Evolutionary conservation across 1,284 basidiomycete species (phyloP).

Genomic region (Porogramme epimiltina): DNA sequence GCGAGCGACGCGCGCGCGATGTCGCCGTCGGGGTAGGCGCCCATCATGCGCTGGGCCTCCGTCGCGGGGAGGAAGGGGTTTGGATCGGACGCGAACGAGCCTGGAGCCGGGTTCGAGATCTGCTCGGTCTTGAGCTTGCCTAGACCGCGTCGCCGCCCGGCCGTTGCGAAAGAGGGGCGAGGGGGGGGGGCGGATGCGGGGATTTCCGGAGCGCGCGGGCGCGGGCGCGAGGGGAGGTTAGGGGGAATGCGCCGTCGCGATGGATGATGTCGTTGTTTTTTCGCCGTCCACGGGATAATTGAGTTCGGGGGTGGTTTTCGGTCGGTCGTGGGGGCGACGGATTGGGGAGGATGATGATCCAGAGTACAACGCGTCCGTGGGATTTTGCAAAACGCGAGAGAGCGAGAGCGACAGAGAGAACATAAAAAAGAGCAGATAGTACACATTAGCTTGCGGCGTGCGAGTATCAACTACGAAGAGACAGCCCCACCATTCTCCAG

Average conservation of each 20-base stretch:
- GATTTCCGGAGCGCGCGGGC: constrained; percentile 9
- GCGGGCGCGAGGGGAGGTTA: no score
- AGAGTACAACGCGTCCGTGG: constrained; percentile 17
- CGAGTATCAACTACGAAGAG: constrained; percentile 23
- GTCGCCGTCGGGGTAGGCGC: constrained; percentile 50
- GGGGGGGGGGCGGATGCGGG: constrained; percentile 1
- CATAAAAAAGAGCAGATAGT: not conserved
- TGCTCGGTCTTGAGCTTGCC: constrained; percentile 32
- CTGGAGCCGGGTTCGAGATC: constrained; percentile 24
- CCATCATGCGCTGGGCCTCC: constrained; percentile 61
- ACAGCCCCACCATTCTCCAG: constrained; percentile 59
- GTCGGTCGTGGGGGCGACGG: not conserved
- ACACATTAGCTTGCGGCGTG: constrained; percentile 14
- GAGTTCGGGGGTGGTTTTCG: not conserved
- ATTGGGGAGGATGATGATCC: not conserved
- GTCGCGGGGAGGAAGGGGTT: constrained; percentile 61
- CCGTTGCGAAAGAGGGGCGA: constrained; percentile 3
- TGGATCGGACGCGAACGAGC: constrained; percentile 28
- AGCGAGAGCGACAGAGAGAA: not conserved
- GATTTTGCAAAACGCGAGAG: constrained; percentile 16
- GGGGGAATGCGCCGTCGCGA: no score
- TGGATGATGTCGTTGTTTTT: not conserved
- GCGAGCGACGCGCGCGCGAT: constrained; percentile 63
- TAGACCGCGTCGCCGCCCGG: constrained; percentile 15
- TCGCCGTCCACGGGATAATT: no score